These are phyloP conservation scores for Colletotrichum australisinense DNA, from an alignment of 2,329 filamentous ascomycete genomes.

Conservation along the genomic window DNA sequence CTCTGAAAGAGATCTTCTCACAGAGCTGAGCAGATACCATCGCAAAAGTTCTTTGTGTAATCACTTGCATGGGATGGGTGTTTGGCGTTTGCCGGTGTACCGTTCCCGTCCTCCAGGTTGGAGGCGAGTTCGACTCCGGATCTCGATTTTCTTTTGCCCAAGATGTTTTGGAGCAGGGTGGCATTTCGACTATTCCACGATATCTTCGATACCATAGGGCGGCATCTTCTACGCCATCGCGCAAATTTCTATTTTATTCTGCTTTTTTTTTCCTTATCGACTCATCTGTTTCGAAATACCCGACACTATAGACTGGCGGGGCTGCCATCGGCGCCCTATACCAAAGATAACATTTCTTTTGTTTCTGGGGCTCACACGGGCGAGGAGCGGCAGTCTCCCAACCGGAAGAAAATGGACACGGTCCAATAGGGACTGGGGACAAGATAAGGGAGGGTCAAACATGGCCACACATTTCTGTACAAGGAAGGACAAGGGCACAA, in stretches of 20 bases:
- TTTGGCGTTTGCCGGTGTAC: conserved; percentile 32
- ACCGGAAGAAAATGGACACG: conserved; percentile 26
- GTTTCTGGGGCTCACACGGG: conserved; percentile 32
- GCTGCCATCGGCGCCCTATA: conserved; percentile 11
- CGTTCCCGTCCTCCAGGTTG: conserved; percentile 10
- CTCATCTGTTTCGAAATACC: conserved; percentile 36
- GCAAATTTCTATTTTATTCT: conserved; percentile 28
- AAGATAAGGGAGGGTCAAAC: conserved; percentile 9
- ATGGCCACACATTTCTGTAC: conserved; percentile 19
- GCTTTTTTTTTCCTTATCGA: conserved; percentile 19
- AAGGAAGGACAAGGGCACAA: conserved; percentile 23
- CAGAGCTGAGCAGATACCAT: conserved; percentile 13
- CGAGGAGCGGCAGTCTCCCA: conserved; percentile 32
- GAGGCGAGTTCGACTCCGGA: conserved; percentile 24
- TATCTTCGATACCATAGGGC: conserved; percentile 37
- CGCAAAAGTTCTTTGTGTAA: conserved; percentile 33
- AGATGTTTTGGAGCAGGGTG: conserved; percentile 25
- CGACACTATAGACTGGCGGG: conserved; percentile 37
- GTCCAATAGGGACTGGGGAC: conserved; percentile 28
- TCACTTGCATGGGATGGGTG: conserved; percentile 36
- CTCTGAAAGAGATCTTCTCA: background rate
- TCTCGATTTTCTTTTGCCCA: conserved; percentile 37
- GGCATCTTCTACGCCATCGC: conserved; percentile 27
- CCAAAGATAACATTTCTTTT: conserved; percentile 35
- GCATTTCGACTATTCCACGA: conserved; percentile 34